Evolutionary conservation across 164 flowering plant genomes (phyloP).

Genomic region (Amborella trichopoda): DNA sequence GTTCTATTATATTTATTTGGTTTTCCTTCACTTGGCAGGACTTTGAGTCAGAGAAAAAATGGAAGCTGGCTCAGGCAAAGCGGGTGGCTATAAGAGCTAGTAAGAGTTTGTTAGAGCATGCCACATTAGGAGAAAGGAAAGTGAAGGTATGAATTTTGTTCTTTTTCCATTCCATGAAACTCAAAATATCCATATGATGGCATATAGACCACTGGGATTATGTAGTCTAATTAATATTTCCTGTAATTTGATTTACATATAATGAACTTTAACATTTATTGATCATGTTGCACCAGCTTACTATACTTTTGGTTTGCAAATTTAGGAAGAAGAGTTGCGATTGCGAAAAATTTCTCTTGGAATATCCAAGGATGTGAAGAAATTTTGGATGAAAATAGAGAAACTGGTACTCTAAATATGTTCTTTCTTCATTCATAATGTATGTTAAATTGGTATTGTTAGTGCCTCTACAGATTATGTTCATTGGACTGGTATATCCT

Average conservation of each 20-base stretch:
- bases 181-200: too few relatives aligned
- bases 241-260: too few relatives aligned
- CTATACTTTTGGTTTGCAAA: too few relatives aligned
- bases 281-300: too few relatives aligned
- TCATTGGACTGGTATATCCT: too few relatives aligned
- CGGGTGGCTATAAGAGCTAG: constrained; percentile 90
- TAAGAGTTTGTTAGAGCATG: constrained; percentile 86
- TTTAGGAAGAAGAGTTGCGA: constrained; percentile 90
- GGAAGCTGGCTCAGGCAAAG: constrained; percentile 90
- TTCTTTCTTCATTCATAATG: not conserved
- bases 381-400: constrained; percentile 95
- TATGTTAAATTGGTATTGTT: too few relatives aligned
- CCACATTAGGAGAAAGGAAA: constrained; percentile 89
- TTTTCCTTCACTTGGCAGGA: constrained; percentile 40
- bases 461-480: too few relatives aligned
- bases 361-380: constrained; percentile 94
- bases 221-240: too few relatives aligned
- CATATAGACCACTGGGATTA: too few relatives aligned
- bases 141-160: constrained; percentile 53
- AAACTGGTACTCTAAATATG: constrained; percentile 63
- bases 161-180: not conserved
- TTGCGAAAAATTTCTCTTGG: constrained; percentile 79
- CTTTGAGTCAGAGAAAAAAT: constrained; percentile 96
- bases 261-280: too few relatives aligned
- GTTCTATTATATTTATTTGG: not conserved